Base-by-base conservation (phyloP, 192 early-diverging fungal genomes). In the Oehlia diaphana region DNA sequence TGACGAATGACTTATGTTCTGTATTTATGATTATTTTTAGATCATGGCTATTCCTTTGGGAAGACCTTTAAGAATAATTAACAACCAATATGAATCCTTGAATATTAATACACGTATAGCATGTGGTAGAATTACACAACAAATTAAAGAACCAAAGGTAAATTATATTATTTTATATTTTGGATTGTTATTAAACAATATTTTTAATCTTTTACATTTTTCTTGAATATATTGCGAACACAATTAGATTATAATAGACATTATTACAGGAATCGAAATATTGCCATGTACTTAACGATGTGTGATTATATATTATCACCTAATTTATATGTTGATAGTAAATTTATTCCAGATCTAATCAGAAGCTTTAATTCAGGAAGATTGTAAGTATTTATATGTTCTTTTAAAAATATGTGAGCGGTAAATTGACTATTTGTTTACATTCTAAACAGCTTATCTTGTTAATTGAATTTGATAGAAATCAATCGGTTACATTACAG, bases 271-370 rank as follows among this genome's bases (percentile, higher is more conserved):
- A 10, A 89, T 97, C 80, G 82, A 86, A 13, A 83, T 99, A 9
- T 79, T 90, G 21, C 94, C 96, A 21, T 93, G 92, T 79, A 99
- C 97, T 83, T 99, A 8, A 90, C 91, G 80, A 92, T 99, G 0
- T 97, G 97, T 61, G 98, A 99, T 84, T 99, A 98, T 81, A 90
- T 99, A 12, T 84, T 99, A 14, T 91, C 92, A 50, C 93, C 96
- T 35, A 83, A 87, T 5, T 92, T 98, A 50, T 96, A 92, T 44
- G 93, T 99, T 9, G 98, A 99, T 82, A 87, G 98, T 75, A 99
- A 99, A 85, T 93, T 92, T 47, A 88, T 98, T 35, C 86, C 92
- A 1, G 98, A 99, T 88, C 87, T 98, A 42, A 90, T 97, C 53
- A 83, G 86, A 26, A 96, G 95, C 2, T 89, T 98, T 81, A 90